A percentile compares a stretch with the other conserved stretches of the same genome.
phyloP scores from a whole-genome alignment of 2,329 filamentous ascomycete species.

The Alternaria arborescens region DNA sequence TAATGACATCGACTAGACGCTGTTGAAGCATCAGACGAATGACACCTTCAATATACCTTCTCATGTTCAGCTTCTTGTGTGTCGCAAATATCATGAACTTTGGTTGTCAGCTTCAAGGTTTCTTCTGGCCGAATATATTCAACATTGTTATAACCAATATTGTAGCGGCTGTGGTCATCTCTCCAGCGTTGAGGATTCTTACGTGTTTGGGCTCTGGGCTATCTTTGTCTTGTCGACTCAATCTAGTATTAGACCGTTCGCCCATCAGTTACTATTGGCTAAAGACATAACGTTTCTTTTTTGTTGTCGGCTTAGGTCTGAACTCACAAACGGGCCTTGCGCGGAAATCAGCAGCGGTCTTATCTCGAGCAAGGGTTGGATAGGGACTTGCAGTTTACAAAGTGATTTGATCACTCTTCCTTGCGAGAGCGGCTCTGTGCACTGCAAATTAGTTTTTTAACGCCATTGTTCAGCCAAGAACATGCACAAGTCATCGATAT shows the following conservation, averaged over 20 bases:
- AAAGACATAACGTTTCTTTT: neutral
- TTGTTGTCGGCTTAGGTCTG: neutral
- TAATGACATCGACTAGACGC: slow-evolving; percentile 24
- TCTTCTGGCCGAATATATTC: neutral
- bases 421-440: neutral
- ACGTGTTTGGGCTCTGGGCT: neutral
- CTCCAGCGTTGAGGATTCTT: neutral
- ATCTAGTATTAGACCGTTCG: neutral
- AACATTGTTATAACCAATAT: neutral
- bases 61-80: neutral
- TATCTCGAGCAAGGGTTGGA: neutral
- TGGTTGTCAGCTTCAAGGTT: neutral
- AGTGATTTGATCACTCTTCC: neutral
- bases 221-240: neutral
- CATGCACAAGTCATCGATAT: neutral
- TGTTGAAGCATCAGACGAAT: slow-evolving; percentile 13
- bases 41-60: neutral
- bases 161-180: neutral
- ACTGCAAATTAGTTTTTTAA: neutral
- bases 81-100: neutral
- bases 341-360: neutral
- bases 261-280: neutral
- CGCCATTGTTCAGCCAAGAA: neutral
- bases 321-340: neutral
- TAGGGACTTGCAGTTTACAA: neutral